Evolutionary conservation across 805 yeast genomes (phyloP), one percentile per base, ranked within the genome.

Genomic region (Ogataea ganodermae): DNA sequence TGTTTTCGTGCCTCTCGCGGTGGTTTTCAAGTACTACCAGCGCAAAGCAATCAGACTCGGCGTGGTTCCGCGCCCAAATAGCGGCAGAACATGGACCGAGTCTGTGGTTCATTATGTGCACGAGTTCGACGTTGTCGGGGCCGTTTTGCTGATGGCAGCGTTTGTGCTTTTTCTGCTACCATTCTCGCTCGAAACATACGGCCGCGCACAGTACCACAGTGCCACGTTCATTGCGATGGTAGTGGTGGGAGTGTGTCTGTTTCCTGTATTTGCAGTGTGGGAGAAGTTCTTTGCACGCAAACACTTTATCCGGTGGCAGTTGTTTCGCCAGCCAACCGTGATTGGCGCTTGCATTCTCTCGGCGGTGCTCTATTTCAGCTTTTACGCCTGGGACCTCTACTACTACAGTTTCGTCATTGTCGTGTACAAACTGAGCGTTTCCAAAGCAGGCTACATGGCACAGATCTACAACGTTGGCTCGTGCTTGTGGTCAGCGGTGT

Each of bases 161-260:
- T 61, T 69, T 28, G 64, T 67, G 17, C 55, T 68, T 22, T 59
- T 70, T 45, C 56, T 72, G 45, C 64, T 70, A 14, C 74, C 76
- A 27, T 65, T 72, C 57, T 61, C 65, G 21, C 46, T 71, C n/a
- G 63, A 65, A 12, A 59, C 63, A 20, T 62, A 61, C 44, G 62
- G 55, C 18, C 48, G 56, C 22, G 60, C 63, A 33, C 65, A 63
- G 4, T 73, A 71, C 67, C 53, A 50, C 12, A 68, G 68, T 48
- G 73, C 74, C 17, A 65, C 68, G 42, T 60, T 74, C 58, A 74
- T 74, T 50, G 77, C 71, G 24, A 71, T 73, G 77, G 53, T 72
- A 20, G 64, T 70, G 35, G 63, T 71, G 50, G 78, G 78, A 49
- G 65, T 67, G 33, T 48, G 65, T 3, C 46, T 72, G 6, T 56